Evolutionary conservation across 2,329 filamentous ascomycete species (phyloP), one percentile per base, ranked within the genome.

Genomic region (Ophiocordyceps polyrhachis-furcata): DNA sequence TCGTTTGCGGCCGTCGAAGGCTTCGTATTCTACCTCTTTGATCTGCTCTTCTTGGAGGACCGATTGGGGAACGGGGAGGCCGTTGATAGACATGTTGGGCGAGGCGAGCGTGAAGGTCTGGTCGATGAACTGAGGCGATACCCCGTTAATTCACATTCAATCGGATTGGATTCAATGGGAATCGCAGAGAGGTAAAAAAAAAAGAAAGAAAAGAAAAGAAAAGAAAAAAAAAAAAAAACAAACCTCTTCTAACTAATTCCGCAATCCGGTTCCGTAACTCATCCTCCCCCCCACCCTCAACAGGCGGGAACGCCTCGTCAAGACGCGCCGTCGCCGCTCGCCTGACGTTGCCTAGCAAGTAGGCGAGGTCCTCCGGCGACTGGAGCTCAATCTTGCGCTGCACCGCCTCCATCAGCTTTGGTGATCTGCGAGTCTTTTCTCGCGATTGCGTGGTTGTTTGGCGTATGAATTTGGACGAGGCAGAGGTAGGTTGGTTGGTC

Each of bases 321-420:
- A 89, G 71, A 57, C 77, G 81, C 53, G 74, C 71, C 41, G 72
- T 69, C 12, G 83, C 82, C 46, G 79, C 77, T 59, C 70, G 70
- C 56, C 78, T 76, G 49, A 84, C 74, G 55, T 83, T 83, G 50
- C 70, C 64, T 53, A 83, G 70, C 25, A 89, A 72, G 61, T 79
- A 83, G 46, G 71, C 64, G 31, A 88, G 70, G 62, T 89, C 83
- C 43, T 81, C 76, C 40, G 77, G 74, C n/a, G 74, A 72, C 64
- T 88, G 83, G 44, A 89, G 75, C 64, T 88, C 83, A 59, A 89
- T 82, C 63, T 79, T 81, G 58, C 83, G 79, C 61, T 86, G 76
- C 51, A 61, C 60, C 35, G 37, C 37, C 14, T 35, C 32, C 25
- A 28, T 28, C 6, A 11, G 25, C 9, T 25, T n/a, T n/a, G n/a